These are phyloP conservation scores for Zasmidium angulare DNA, from an alignment of 2,329 filamentous ascomycete species.

Conservation along the genomic window DNA sequence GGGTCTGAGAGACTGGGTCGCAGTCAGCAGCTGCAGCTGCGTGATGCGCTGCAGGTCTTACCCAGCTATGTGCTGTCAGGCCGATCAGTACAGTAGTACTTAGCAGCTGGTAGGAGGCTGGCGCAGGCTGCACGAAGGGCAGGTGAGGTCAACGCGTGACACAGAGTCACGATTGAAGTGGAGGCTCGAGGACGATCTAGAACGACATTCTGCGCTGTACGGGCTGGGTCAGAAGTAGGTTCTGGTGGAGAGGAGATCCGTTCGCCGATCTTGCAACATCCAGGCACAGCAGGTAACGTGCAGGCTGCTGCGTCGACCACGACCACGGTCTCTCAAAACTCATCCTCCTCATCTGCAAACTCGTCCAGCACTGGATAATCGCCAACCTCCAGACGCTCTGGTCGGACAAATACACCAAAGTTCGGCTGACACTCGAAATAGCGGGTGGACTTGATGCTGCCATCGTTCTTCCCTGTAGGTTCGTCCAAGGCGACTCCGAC, in stretches of 20 bases:
- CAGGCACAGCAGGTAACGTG: neutral
- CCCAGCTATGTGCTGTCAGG: neutral
- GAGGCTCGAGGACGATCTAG: neutral
- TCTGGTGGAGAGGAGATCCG: neutral
- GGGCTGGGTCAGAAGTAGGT: neutral
- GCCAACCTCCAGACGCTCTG: constrained; percentile 74
- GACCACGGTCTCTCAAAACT: constrained; percentile 44
- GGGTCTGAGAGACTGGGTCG: neutral
- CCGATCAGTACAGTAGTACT: neutral
- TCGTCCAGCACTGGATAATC: constrained; percentile 67
- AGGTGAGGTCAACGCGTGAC: neutral
- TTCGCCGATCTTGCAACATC: neutral
- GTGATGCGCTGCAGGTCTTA: neutral
- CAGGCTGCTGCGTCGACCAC: neutral
- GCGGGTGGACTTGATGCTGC: constrained; percentile 62
- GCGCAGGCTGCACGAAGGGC: neutral
- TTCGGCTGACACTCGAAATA: constrained; percentile 72
- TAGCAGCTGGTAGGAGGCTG: neutral
- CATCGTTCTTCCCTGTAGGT: constrained; percentile 80
- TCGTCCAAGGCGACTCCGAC: constrained; percentile 73
- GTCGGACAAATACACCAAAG: constrained; percentile 74
- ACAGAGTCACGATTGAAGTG: neutral
- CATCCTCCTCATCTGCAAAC: constrained; percentile 75
- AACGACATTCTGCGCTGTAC: neutral
- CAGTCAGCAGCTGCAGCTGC: neutral